Evolutionary conservation across 148 eudicot genomes (phyloP), one percentile per base, ranked within the genome.

Genomic region (Rhododendron vialii): DNA sequence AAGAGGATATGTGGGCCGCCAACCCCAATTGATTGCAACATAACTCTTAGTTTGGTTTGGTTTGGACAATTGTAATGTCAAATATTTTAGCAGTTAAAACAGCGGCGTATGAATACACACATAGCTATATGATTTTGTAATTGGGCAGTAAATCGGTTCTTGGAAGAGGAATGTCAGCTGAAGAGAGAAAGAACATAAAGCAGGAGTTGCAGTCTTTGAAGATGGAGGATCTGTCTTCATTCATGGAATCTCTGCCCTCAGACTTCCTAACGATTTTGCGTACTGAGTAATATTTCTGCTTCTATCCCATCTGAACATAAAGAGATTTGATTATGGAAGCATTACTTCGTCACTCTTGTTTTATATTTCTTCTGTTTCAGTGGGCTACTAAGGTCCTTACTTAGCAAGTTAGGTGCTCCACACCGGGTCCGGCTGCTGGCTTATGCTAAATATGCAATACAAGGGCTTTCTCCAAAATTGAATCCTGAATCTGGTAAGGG

Each of bases 181-280:
- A 94, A 84, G 99, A 96, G 89, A 92, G 86, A 85, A 91, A 92
- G 83, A 88, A 85, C 86, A 88, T 95, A 28, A 95, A 90, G 86
- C 88, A 92, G 89, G 98, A 96, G 80, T 81, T 94, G 86, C 92
- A 90, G 88, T 88, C 92, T 78, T 88, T 96, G 57, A 90, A 86
- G 86, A 87, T 93, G 89, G 99, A 91, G 85, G 98, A 96, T 86
- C 82, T 93, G 63, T 96, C 98, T 84, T 89, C 96, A 59, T 95
- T 96, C 87, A 92, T 96, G 99, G 98, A 96, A 89, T 93, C 98
- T 53, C 88, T 95, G 86, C 96, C 98, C 43, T 85, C 95, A 18
- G 98, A 95, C 85, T 91, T 96, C 84, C 88, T 95, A 83, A 91
- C 90, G 28, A 88, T 93, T 78, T 55, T 95, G 87, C 93, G 98